A percentile compares a stretch with the other conserved stretches of the same genome.
These are phyloP conservation scores for Acanthamoeba divionensis DNA, from an alignment of 208 protist genomes.

Conservation along the genomic window DNA sequence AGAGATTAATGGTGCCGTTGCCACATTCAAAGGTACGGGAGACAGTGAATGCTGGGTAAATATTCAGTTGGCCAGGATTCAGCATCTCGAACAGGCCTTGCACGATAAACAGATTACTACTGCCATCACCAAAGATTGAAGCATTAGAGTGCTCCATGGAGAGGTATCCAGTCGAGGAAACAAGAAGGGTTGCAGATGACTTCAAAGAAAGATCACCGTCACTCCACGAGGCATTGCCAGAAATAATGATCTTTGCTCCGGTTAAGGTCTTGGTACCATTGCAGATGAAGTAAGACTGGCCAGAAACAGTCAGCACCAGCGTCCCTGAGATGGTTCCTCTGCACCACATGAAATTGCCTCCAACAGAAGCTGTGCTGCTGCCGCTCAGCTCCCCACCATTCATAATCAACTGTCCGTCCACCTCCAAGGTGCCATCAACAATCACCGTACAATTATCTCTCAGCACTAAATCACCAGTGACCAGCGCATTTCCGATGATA, in stretches of 20 bases:
- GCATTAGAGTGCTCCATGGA: too few species aligned
- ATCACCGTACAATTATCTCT: background rate
- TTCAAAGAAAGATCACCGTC: too few species aligned
- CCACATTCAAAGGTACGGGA: constrained; percentile 1
- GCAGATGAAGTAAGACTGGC: too few species aligned
- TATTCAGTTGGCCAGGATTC: background rate
- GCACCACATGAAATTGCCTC: constrained; percentile 9
- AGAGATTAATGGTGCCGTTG: constrained; percentile 33
- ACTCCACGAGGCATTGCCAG: too few species aligned
- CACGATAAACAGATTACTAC: too few species aligned
- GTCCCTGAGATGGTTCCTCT: background rate
- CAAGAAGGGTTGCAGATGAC: too few species aligned
- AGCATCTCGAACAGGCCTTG: too few species aligned
- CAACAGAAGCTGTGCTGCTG: background rate
- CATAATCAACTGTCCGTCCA: background rate
- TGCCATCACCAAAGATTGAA: too few species aligned
- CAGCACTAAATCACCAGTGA: constrained; percentile 22
- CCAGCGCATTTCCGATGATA: constrained; percentile 30
- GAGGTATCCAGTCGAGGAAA: too few species aligned
- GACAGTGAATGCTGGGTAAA: constrained; percentile 24
- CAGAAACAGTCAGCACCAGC: too few species aligned
- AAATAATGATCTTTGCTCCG: too few species aligned
- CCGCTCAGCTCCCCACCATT: background rate
- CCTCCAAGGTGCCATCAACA: constrained; percentile 31
- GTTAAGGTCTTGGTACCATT: too few species aligned